Percentiles rank a stretch among this genome's conserved stretches.
These are phyloP conservation scores for Miamiensis avidus DNA, from an alignment of 169 alveolate species.

Conservation along the genomic window DNA sequence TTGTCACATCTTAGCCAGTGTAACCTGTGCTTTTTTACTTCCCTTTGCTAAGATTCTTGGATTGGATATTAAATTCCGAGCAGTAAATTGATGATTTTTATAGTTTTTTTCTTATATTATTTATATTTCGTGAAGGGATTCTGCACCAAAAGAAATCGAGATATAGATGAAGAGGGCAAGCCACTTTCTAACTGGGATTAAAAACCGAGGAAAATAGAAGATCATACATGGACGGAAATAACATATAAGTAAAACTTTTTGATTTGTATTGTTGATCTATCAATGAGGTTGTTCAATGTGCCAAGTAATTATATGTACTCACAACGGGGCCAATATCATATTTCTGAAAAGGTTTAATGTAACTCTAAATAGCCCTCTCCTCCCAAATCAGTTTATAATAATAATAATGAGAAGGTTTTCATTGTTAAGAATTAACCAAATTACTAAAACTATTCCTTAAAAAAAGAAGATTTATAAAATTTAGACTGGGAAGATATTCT, in stretches of 20 bases:
- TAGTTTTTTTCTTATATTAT: no score
- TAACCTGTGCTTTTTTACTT: slow-evolving; percentile 8
- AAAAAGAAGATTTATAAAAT: neutral
- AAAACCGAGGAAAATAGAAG: slow-evolving; percentile 8
- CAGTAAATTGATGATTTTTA: neutral
- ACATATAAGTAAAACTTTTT: neutral
- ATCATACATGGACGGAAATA: slow-evolving; percentile 14
- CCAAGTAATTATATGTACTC: neutral
- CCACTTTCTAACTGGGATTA: neutral
- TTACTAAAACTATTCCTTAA: neutral
- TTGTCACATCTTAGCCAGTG: slow-evolving; percentile 6
- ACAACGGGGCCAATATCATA: neutral
- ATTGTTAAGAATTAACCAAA: neutral
- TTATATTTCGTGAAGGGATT: neutral
- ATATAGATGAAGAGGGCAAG: neutral
- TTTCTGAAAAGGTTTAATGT: neutral
- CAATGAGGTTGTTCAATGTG: neutral
- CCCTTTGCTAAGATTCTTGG: slow-evolving; percentile 4
- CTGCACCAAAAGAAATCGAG: neutral
- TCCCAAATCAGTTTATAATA: neutral
- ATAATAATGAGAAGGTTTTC: neutral
- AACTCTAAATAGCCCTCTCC: neutral
- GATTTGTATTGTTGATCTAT: neutral
- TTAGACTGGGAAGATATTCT: neutral
- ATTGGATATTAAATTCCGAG: slow-evolving; percentile 6